A percentile compares a stretch with the other conserved stretches of the same genome.
phyloP scores from a whole-genome alignment of 495 filamentous ascomycete genomes.

The Stereocaulon alpinum region DNA sequence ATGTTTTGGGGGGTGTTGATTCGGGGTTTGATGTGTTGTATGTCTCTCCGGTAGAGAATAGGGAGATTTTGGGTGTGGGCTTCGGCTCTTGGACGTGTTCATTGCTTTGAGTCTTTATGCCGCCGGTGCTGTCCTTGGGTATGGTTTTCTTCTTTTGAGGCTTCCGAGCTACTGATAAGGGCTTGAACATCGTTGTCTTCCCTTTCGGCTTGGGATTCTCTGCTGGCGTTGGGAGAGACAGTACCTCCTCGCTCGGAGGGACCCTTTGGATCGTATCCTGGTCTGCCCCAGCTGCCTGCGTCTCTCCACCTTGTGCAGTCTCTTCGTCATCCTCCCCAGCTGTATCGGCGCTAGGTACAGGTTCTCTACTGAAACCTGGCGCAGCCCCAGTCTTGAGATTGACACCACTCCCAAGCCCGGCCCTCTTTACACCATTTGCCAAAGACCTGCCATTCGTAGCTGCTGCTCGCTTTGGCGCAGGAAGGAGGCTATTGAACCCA shows the following conservation, averaged over 20 bases:
- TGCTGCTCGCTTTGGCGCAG: constrained; percentile 61
- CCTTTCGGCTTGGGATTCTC: constrained; percentile 58
- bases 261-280: not conserved
- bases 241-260: not conserved
- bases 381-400: constrained; percentile 70
- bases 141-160: constrained; percentile 53
- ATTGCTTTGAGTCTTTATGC: constrained; percentile 5
- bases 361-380: constrained; percentile 63
- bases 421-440: constrained; percentile 28
- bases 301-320: not conserved
- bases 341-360: constrained; percentile 4
- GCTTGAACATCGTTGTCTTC: constrained; percentile 79
- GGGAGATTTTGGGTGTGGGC: constrained; percentile 45
- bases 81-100: constrained; percentile 12
- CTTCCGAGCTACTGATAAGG: constrained; percentile 66
- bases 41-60: constrained; percentile 47
- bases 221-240: constrained; percentile 30
- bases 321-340: constrained; percentile 13
- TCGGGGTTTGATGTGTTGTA: constrained; percentile 15
- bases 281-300: not conserved
- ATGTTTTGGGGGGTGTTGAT: constrained; percentile 23
- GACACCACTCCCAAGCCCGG: constrained; percentile 39
- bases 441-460: constrained; percentile 56
- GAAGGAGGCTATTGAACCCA: constrained; percentile 78
- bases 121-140: constrained; percentile 6